Evolutionary conservation across 371 early-diverging fungal species (phyloP).

Genomic region (Mortierella sp.): DNA sequence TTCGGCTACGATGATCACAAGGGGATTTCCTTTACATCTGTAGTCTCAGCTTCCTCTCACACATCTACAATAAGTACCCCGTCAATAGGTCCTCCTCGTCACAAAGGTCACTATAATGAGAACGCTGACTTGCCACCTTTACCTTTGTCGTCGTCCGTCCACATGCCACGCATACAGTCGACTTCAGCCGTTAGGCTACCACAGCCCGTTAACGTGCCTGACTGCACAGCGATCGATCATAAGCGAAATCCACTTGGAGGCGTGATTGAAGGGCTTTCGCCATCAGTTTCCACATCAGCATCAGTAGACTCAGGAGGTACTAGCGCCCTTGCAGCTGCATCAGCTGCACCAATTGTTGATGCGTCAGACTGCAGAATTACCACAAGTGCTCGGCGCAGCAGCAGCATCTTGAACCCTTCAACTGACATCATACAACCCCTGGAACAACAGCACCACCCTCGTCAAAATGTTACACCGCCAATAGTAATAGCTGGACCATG

Average conservation of each 20-base stretch:
- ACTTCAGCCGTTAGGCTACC: background rate
- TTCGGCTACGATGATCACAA: conserved; percentile 28
- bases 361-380: too few relatives aligned
- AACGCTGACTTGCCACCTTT: conserved; percentile 6
- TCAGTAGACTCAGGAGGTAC: background rate
- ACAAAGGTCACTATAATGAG: background rate
- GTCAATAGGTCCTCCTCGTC: background rate
- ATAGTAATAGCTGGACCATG: background rate
- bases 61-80: background rate
- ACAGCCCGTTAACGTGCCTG: background rate
- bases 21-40: background rate
- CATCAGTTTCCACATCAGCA: background rate
- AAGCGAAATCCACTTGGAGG: too few relatives aligned
- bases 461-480: background rate
- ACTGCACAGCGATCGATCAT: background rate
- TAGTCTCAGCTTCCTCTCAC: background rate
- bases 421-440: background rate
- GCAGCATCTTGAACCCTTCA: too few relatives aligned
- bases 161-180: conserved; percentile 21
- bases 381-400: too few relatives aligned
- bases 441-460: background rate
- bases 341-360: background rate
- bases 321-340: background rate
- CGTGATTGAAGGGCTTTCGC: too few relatives aligned
- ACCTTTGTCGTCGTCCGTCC: conserved; percentile 26